A percentile compares a stretch with the other conserved stretches of the same genome.
Evolutionary conservation across 169 alveolate species (phyloP).

Genomic region (Plasmodium reichenowi): DNA sequence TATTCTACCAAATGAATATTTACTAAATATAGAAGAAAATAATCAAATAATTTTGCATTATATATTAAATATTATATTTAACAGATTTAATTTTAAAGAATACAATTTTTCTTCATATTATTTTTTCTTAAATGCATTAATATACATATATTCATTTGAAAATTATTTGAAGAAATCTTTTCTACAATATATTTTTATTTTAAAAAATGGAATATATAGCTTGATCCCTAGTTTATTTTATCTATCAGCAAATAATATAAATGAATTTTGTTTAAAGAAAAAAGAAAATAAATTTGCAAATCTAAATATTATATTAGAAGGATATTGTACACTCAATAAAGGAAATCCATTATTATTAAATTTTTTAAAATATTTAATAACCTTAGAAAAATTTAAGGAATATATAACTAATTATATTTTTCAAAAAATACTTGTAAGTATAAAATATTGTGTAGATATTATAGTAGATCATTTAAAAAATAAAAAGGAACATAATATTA

Average conservation of each 20-base stretch:
- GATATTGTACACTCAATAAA: slow-evolving; percentile 17
- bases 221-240: slow-evolving; percentile 54
- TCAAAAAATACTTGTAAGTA: slow-evolving; percentile 30
- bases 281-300: slow-evolving; percentile 60
- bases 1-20: slow-evolving; percentile 32
- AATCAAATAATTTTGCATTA: slow-evolving; percentile 17
- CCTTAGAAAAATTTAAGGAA: not conserved
- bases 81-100: slow-evolving; percentile 71
- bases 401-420: slow-evolving; percentile 34
- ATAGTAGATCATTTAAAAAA: slow-evolving; percentile 28
- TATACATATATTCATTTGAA: slow-evolving; percentile 51
- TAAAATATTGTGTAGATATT: slow-evolving; percentile 29
- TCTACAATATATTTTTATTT: slow-evolving; percentile 52
- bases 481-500: slow-evolving; percentile 3
- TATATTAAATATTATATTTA: slow-evolving; percentile 52
- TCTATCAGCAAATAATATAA: slow-evolving; percentile 46
- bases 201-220: slow-evolving; percentile 54
- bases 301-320: slow-evolving; percentile 53
- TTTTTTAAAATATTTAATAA: slow-evolving; percentile 9
- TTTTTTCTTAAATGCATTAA: slow-evolving; percentile 55
- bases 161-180: slow-evolving; percentile 35
- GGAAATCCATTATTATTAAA: slow-evolving; percentile 61
- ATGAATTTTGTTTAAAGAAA: slow-evolving; percentile 62
- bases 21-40: slow-evolving; percentile 28
- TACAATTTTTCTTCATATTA: slow-evolving; percentile 60